These are phyloP conservation scores for Aspergillus sp. DNA, from an alignment of 2,329 filamentous ascomycete species.

Conservation along the genomic window DNA sequence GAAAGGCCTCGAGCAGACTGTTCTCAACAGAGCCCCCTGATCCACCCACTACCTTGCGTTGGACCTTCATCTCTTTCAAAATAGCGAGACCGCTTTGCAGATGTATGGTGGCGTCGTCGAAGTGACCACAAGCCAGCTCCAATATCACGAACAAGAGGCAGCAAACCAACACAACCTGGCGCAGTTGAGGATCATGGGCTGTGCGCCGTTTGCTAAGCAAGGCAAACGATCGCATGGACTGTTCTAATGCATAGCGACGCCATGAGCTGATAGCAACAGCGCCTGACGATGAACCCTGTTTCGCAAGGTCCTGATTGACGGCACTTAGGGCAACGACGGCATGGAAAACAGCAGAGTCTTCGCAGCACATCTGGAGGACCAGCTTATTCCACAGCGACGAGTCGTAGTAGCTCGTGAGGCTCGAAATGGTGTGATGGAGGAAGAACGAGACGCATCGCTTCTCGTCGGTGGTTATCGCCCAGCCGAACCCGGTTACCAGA, in stretches of 20 bases:
- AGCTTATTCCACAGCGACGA: constrained; percentile 11
- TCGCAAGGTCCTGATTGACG: constrained; percentile 1
- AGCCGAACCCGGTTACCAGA: background rate
- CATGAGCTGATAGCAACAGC: background rate
- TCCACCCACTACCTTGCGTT: too few relatives aligned
- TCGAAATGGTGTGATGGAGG: constrained; percentile 16
- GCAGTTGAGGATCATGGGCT: constrained; percentile 7
- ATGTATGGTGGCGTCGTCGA: constrained; percentile 9
- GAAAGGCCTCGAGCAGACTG: constrained; percentile 3
- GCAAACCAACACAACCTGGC: constrained; percentile 6
- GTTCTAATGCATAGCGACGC: constrained; percentile 12
- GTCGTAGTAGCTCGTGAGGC: constrained; percentile 16
- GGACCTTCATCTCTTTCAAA: background rate
- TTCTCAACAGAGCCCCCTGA: background rate
- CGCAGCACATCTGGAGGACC: constrained; percentile 1
- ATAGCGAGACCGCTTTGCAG: constrained; percentile 4
- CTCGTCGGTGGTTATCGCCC: constrained; percentile 19
- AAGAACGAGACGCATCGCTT: constrained; percentile 22
- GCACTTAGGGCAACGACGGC: constrained; percentile 7
- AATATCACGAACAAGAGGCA: constrained; percentile 11
- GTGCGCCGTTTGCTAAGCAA: background rate
- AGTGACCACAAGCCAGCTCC: constrained; percentile 2
- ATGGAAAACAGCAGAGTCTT: constrained; percentile 11
- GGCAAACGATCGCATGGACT: background rate
- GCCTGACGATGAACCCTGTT: background rate